phyloP scores from a whole-genome alignment of 1,284 basidiomycete species.

The Puccinia sorghi region DNA sequence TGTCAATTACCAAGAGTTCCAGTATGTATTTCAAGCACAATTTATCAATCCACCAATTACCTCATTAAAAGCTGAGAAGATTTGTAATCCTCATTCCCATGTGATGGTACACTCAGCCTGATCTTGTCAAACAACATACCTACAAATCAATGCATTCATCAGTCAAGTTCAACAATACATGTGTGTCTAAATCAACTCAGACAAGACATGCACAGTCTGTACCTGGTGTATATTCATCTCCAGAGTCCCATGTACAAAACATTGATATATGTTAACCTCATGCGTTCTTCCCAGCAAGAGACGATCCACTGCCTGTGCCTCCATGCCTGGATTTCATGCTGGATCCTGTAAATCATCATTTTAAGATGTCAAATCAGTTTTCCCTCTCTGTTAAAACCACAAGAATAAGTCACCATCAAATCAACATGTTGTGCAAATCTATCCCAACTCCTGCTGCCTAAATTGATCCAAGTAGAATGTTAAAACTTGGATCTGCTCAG shows the following conservation, averaged over 20 bases:
- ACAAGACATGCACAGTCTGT: background rate
- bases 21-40: too few species aligned
- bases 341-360: background rate
- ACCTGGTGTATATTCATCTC: constrained; percentile 34
- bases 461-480: constrained; percentile 19
- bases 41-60: background rate
- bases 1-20: background rate
- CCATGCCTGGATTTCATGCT: constrained; percentile 9
- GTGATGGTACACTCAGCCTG: constrained; percentile 6
- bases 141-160: background rate
- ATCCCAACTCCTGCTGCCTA: background rate
- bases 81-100: constrained; percentile 16
- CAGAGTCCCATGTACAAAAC: background rate
- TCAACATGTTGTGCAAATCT: constrained; percentile 27
- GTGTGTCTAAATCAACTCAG: background rate
- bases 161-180: too few species aligned
- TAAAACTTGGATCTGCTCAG: background rate
- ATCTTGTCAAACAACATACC: background rate
- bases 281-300: background rate
- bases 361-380: background rate
- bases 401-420: constrained; percentile 14
- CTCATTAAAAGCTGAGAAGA: constrained; percentile 11
- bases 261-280: background rate
- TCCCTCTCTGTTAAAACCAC: background rate
- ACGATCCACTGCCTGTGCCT: constrained; percentile 3